Base-by-base conservation (phyloP, 805 yeast genomes). In the Candida ipomoeae region DNA sequence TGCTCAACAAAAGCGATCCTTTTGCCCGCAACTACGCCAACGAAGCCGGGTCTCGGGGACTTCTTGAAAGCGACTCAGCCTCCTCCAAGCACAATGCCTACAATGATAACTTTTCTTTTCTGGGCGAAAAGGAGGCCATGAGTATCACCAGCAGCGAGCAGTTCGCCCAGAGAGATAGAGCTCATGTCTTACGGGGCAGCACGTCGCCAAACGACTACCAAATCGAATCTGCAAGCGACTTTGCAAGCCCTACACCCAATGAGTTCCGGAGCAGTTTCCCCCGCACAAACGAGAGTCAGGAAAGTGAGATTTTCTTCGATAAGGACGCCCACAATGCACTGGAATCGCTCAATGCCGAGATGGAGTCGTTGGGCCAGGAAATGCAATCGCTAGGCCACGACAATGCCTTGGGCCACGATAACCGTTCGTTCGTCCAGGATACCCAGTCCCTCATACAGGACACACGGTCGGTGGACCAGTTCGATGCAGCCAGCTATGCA, bases 101-200 rank as follows among this genome's bases (percentile, higher is more conserved):
- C n/a, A 15, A 26, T 13, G 43, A 40, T n/a, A 26, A 26, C 34
- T 40, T 40, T 8, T 40, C 43, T 4, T 39, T n/a, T n/a, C 17
- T 23, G 31, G 31, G 32, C n/a, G 34, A 40, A 13, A 40, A 40
- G 21, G 43, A 40, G 34, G 11, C n/a, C 34, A 15, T 29, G 34
- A 40, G 43, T 15, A 29, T 26, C 21, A 17, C 34, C n/a, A 40
- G 43, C 43, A 40, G 43, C 23, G 43, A 40, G 13, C 41, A 39
- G 13, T 39, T 14, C 6, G 31, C 31, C 11, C 17, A 23, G 4
- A 39, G 41, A n/a, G 41, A 39, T 7, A 23, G 15, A 17, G 4
- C 14, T 3, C 15, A 21, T 23, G 41, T 10, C 4, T 4, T 39
- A 8, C 32, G 7, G 18, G n/a, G 32, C 41, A 40, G 43, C 31